phyloP scores from a whole-genome alignment of 495 filamentous ascomycete genomes.

The Glonium stellatum region DNA sequence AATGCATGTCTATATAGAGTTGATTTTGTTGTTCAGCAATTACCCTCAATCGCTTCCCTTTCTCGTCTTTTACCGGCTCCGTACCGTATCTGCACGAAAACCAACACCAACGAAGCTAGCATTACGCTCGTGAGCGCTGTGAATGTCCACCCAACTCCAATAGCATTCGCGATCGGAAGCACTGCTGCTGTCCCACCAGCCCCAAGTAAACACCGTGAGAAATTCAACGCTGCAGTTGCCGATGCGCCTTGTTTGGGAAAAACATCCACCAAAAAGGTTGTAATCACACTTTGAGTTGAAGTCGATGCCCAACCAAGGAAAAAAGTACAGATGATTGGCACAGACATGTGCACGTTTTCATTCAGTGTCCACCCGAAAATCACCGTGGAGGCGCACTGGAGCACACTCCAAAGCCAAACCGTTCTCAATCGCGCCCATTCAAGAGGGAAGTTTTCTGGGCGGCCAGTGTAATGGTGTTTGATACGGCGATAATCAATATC shows the following conservation, averaged over 20 bases:
- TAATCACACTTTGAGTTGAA: conserved; percentile 35
- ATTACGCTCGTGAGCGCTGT: conserved; percentile 6
- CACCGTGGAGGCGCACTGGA: conserved; percentile 34
- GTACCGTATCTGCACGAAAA: neutral
- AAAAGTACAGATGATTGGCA: conserved; percentile 37
- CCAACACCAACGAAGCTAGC: neutral
- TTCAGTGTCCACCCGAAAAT: conserved; percentile 37
- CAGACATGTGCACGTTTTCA: conserved; percentile 10
- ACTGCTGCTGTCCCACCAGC: conserved; percentile 37
- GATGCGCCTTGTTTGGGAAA: conserved; percentile 36
- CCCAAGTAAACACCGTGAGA: conserved; percentile 39
- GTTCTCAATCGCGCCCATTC: conserved; percentile 38
- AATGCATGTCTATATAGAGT: no score
- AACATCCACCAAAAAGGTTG: conserved; percentile 41
- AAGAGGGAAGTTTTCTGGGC: conserved; percentile 31
- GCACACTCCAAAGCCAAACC: conserved; percentile 27
- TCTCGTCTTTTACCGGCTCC: neutral
- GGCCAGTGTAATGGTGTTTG: conserved; percentile 23
- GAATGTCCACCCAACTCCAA: conserved; percentile 34
- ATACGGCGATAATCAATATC: conserved; percentile 40
- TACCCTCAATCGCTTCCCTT: neutral
- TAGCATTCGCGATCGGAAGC: conserved; percentile 33
- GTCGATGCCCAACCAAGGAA: conserved; percentile 40
- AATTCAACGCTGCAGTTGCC: conserved; percentile 39
- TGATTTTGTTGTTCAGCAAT: neutral